Base-by-base conservation (phyloP, 75 land plant species). In the Cupressus sempervirens region DNA sequence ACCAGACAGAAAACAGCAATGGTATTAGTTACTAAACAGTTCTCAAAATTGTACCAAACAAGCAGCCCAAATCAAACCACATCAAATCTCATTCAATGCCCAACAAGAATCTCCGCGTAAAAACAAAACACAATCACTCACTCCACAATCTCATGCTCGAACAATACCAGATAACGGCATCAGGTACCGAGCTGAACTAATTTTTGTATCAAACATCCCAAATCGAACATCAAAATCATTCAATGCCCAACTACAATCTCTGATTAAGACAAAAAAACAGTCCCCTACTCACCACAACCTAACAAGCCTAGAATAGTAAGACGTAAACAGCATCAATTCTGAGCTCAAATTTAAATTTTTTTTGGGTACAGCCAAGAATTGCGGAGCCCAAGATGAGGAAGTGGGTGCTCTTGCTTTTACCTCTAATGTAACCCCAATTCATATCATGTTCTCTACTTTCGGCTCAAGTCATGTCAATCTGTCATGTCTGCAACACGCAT, bases 401-500 rank as follows among this genome's bases (percentile, higher is more conserved):
- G 53, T 50, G 53, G 79, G 79, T 79, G 48, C 7, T 4, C 81
- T 79, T 65, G 7, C 40, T 34, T 76, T 76, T 38, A 76, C 46
- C 80, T 40, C 45, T n/a, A 45, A 23, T 7, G 29, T 30, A 43
- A 2, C 10, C 74, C 74, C 74, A 32, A 72, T 72, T 32, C 35
- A 23, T 41, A 10, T 45, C 4, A 79, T 43, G 48, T 18, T 11
- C 80, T 76, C 79, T 3, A 23, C 67, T 62, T 62, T 38, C 38
- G 30, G n/a, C 46, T 45, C 48, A 9, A 10, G 81, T 79, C 81
- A 79, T 40, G 29, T 79, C 81, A 79, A 79, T 3, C 48, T 79
- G 81, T 79, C 81, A 43, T 45, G 40, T 79, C 81, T 79, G 46
- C 30, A 79, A 79, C 81, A 11, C 23, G 35, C 74, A 72, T 32